Evolutionary conservation across 2,329 filamentous ascomycete species (phyloP).

Genomic region (Trichoderma sp.): DNA sequence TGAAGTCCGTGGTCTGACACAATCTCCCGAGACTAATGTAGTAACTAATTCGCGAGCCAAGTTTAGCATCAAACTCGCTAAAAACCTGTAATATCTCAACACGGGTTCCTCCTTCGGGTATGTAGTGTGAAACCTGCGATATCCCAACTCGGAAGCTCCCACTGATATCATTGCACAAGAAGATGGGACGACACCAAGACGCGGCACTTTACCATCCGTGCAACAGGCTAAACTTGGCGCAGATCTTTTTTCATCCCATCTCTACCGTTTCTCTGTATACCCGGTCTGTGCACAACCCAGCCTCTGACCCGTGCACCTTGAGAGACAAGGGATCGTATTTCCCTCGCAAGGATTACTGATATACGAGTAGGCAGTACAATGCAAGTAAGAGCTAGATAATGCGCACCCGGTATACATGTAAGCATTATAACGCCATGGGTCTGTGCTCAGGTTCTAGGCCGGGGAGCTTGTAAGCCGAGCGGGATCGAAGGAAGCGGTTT

Average conservation of each 20-base stretch:
- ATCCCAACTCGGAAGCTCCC: not conserved
- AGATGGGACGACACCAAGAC: not conserved
- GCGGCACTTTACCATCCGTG: not conserved
- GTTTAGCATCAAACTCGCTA: not conserved
- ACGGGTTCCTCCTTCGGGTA: not conserved
- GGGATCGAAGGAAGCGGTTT: not conserved
- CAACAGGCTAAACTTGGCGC: not conserved
- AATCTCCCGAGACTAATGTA: no score
- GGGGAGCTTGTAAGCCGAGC: not conserved
- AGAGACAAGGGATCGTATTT: not conserved
- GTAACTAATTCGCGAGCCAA: not conserved
- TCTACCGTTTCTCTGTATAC: not conserved
- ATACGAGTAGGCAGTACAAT: not conserved
- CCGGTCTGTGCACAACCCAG: not conserved
- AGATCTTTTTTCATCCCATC: not conserved
- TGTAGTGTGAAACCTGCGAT: not conserved
- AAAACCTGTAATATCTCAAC: not conserved
- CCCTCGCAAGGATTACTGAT: not conserved
- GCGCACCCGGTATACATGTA: not conserved
- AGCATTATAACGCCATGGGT: not conserved
- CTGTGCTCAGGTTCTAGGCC: not conserved
- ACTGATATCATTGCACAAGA: not conserved
- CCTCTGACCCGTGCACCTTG: not conserved
- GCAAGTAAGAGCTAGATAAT: not conserved
- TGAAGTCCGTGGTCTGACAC: not conserved